phyloP scores from a whole-genome alignment of 2,329 filamentous ascomycete genomes.

The Colletotrichum tanaceti region DNA sequence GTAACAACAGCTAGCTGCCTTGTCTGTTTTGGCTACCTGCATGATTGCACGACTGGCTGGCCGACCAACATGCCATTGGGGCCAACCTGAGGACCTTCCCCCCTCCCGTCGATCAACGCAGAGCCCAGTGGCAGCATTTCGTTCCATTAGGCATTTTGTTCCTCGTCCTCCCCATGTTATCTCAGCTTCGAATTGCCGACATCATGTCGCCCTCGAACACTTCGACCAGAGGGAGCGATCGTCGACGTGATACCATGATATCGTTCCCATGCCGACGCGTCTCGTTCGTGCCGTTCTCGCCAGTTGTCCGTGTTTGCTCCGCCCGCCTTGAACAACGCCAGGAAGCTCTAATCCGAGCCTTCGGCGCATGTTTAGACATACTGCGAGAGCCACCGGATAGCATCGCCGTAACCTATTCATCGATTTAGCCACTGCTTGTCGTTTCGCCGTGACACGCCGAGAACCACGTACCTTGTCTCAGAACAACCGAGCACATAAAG shows the following conservation, averaged over 20 bases:
- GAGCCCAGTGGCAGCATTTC: constrained; percentile 20
- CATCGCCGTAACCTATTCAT: constrained; percentile 80
- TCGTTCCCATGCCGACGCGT: constrained; percentile 25
- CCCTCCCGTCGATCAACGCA: constrained; percentile 4
- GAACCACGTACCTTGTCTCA: constrained; percentile 81
- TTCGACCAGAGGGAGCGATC: constrained; percentile 29
- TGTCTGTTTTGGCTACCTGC: constrained; percentile 18
- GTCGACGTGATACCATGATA: constrained; percentile 32
- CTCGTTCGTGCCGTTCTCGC: constrained; percentile 23
- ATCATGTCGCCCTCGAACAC: constrained; percentile 15
- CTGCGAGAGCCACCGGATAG: constrained; percentile 91
- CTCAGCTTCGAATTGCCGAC: constrained; percentile 8
- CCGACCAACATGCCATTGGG: not conserved
- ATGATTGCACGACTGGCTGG: constrained; percentile 10
- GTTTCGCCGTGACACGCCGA: not conserved
- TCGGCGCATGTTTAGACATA: constrained; percentile 73
- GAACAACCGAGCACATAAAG: constrained; percentile 99
- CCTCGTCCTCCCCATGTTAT: constrained; percentile 14
- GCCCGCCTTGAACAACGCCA: constrained; percentile 33
- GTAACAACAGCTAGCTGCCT: constrained; percentile 36
- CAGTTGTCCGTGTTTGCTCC: constrained; percentile 25
- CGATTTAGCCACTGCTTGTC: constrained; percentile 36
- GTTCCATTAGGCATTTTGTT: constrained; percentile 31
- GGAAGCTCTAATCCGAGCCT: constrained; percentile 21
- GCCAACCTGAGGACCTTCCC: not conserved